These are phyloP conservation scores for Pythium guiyangense DNA, from an alignment of 352 stramenopile genomes.

Conservation along the genomic window DNA sequence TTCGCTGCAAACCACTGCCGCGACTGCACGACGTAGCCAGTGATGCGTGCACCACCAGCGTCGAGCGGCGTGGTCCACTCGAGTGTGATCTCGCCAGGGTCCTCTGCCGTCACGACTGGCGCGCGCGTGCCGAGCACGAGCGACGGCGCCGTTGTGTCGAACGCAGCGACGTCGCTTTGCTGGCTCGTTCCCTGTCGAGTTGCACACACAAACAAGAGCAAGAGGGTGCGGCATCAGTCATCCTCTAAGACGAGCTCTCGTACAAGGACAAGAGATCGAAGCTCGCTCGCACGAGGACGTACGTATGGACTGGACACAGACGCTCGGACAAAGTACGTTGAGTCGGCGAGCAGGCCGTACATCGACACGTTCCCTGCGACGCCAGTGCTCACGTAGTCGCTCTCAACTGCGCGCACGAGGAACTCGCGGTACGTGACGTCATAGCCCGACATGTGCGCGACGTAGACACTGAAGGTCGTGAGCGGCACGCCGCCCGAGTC, in stretches of 20 bases:
- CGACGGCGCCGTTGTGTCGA: conserved; percentile 27
- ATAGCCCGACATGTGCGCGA: conserved; percentile 20
- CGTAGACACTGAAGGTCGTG: conserved; percentile 22
- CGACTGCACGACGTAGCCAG: conserved; percentile 33
- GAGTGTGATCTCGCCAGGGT: conserved; percentile 43
- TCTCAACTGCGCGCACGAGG: conserved; percentile 3
- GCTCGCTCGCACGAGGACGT: conserved; percentile 4
- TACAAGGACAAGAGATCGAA: not conserved
- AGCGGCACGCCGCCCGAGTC: conserved; percentile 33
- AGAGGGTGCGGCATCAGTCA: not conserved
- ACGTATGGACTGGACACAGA: conserved; percentile 10
- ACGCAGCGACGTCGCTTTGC: conserved; percentile 16
- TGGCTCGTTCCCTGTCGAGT: conserved; percentile 29
- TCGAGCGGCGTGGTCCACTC: conserved; percentile 37
- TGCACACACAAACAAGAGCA: not conserved
- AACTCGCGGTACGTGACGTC: conserved; percentile 16
- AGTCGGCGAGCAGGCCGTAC: conserved; percentile 26
- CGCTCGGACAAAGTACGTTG: conserved; percentile 29
- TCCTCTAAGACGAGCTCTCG: not conserved
- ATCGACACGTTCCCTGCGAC: conserved; percentile 23
- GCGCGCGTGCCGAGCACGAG: conserved; percentile 16
- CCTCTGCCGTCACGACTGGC: conserved; percentile 26
- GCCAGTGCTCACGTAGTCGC: conserved; percentile 1
- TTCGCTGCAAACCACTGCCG: conserved; percentile 17
- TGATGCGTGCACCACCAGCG: conserved; percentile 30